Percentiles rank a stretch among this genome's conserved stretches.
Evolutionary conservation across 2,329 filamentous ascomycete species (phyloP).

Genomic region (Colletotrichum sp.): DNA sequence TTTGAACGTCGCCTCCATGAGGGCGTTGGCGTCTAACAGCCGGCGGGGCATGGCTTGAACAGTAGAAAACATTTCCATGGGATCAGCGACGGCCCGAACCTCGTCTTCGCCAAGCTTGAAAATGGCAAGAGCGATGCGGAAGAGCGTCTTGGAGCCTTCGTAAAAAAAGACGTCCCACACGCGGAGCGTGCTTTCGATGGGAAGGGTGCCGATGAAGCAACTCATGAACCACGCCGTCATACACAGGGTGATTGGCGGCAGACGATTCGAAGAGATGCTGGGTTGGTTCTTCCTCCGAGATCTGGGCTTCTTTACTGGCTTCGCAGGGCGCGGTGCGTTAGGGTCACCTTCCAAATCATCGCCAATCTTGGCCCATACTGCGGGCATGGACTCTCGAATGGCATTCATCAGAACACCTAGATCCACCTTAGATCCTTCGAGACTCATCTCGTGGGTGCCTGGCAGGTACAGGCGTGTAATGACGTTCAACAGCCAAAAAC

Average conservation of each 20-base stretch:
- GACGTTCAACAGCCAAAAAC: conserved; percentile 92
- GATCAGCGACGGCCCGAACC: conserved; percentile 80
- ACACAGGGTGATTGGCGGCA: conserved; percentile 90
- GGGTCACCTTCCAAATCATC: conserved; percentile 69
- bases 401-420: conserved; percentile 91
- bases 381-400: conserved; percentile 81
- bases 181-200: conserved; percentile 88
- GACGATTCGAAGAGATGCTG: conserved; percentile 53
- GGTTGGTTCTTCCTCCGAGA: conserved; percentile 43
- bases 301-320: conserved; percentile 31
- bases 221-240: conserved; percentile 99
- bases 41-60: conserved; percentile 86
- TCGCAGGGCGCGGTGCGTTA: conserved; percentile 35
- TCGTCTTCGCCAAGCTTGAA: conserved; percentile 88
- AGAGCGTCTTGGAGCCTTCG: conserved; percentile 92
- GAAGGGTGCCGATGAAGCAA: conserved; percentile 90
- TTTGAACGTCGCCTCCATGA: conserved; percentile 85
- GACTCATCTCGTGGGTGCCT: conserved; percentile 87
- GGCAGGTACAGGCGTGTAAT: conserved; percentile 89
- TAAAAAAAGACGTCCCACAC: conserved; percentile 98
- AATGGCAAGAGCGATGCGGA: conserved; percentile 87
- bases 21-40: conserved; percentile 79
- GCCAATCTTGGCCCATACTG: conserved; percentile 87
- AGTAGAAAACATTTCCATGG: conserved; percentile 95
- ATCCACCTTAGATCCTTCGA: conserved; percentile 93